These are phyloP conservation scores for Hygrophila difformis DNA, from an alignment of 257 asterid species.

Conservation along the genomic window DNA sequence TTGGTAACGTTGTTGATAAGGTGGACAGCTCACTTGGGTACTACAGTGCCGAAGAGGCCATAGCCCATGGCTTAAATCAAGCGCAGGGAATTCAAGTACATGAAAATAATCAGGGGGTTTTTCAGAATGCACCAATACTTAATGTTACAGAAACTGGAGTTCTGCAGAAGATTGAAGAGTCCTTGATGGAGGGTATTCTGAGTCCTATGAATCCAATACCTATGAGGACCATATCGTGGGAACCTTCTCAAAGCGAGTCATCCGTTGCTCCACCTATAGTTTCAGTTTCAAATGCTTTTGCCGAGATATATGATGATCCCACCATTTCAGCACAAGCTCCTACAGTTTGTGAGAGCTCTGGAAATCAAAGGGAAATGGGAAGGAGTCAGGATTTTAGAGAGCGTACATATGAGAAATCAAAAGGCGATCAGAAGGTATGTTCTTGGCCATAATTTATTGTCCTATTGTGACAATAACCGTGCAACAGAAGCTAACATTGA, in stretches of 20 bases:
- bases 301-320: slow-evolving; percentile 53
- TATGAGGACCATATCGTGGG: slow-evolving; percentile 41
- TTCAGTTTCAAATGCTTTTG: slow-evolving; percentile 50
- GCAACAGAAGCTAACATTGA: no score
- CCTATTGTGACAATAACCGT: neutral
- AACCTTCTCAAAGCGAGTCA: slow-evolving; percentile 82
- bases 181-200: slow-evolving; percentile 46
- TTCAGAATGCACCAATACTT: slow-evolving; percentile 28
- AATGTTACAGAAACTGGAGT: slow-evolving; percentile 38
- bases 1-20: slow-evolving; percentile 19
- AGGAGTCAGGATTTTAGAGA: slow-evolving; percentile 41
- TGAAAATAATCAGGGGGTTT: slow-evolving; percentile 28
- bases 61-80: slow-evolving; percentile 25
- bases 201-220: slow-evolving; percentile 34
- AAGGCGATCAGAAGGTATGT: slow-evolving; percentile 51
- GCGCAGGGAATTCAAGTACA: slow-evolving; percentile 25
- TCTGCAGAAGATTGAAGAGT: slow-evolving; percentile 36
- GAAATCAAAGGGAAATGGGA: slow-evolving; percentile 37
- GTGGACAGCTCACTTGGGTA: slow-evolving; percentile 41
- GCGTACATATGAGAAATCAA: slow-evolving; percentile 30
- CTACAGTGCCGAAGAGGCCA: slow-evolving; percentile 28
- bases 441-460: neutral
- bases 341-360: slow-evolving; percentile 44
- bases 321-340: slow-evolving; percentile 56
- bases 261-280: slow-evolving; percentile 52